A percentile compares a stretch with the other conserved stretches of the same genome.
These are phyloP conservation scores for Eimeria praecox DNA, from an alignment of 169 alveolate genomes.

Conservation along the genomic window DNA sequence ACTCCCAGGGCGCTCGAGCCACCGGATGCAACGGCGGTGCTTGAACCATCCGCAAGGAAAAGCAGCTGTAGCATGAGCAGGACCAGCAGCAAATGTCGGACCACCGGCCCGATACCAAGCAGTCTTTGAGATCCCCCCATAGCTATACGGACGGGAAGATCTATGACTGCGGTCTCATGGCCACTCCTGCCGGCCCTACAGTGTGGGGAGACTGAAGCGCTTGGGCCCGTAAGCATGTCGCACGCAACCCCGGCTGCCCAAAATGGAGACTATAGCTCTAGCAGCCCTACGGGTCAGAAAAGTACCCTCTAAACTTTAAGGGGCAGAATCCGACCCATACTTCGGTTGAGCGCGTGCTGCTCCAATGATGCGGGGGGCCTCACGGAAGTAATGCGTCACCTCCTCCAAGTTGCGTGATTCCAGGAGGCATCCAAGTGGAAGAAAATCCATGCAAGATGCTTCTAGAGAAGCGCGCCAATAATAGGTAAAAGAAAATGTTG, in stretches of 20 bases:
- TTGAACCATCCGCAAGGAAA: not conserved
- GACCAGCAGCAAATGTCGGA: conserved; percentile 13
- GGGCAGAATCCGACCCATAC: not conserved
- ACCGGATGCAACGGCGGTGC: not conserved
- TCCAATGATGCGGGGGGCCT: not conserved
- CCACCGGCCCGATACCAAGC: not conserved
- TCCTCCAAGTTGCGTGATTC: not conserved
- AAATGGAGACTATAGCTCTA: not conserved
- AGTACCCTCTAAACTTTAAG: not conserved
- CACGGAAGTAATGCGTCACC: not conserved
- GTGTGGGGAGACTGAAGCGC: conserved; percentile 20
- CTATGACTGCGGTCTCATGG: conserved; percentile 27
- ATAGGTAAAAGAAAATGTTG: not conserved
- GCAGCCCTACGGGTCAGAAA: not conserved
- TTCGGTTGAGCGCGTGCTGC: not conserved
- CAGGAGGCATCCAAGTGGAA: not conserved
- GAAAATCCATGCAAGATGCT: conserved; percentile 10
- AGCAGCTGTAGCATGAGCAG: conserved; percentile 51
- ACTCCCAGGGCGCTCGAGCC: not conserved
- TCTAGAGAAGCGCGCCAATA: not conserved
- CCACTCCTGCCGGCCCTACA: conserved; percentile 25
- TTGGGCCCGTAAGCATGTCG: not conserved
- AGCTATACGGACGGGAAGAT: not conserved
- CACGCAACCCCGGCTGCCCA: conserved; percentile 8
- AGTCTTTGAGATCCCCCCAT: not conserved